These are phyloP conservation scores for Fusarium duplospermum DNA, from an alignment of 2,329 filamentous ascomycete species.

Conservation along the genomic window DNA sequence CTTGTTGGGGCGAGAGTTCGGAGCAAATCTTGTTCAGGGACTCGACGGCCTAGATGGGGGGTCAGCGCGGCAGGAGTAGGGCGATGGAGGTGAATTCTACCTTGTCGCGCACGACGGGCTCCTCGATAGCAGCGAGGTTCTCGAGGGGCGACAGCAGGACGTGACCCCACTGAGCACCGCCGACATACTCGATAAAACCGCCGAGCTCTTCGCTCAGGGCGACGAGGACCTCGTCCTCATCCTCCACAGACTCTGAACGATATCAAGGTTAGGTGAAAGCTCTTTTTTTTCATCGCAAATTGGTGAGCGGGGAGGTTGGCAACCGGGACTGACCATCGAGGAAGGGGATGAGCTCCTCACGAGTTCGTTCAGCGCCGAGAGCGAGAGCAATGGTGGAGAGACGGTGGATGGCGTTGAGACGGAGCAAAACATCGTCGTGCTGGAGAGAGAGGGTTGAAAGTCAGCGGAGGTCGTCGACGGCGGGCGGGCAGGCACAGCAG, in stretches of 20 bases:
- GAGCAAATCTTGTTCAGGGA: slow-evolving; percentile 99
- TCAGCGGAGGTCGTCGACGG: slow-evolving; percentile 43
- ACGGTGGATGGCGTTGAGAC: slow-evolving; percentile 97
- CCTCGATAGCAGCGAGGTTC: slow-evolving; percentile 98
- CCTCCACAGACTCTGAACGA: slow-evolving; percentile 90
- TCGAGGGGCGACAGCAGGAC: slow-evolving; percentile 96
- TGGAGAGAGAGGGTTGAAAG: slow-evolving; percentile 53
- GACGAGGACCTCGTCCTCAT: slow-evolving; percentile 98
- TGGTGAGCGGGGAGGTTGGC: slow-evolving; percentile 29
- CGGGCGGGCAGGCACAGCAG: slow-evolving; percentile 25
- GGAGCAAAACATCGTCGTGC: slow-evolving; percentile 98
- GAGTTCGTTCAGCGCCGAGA: slow-evolving; percentile 93
- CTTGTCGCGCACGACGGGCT: slow-evolving; percentile 98
- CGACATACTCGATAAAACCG: slow-evolving; percentile 97
- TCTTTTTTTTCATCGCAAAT: slow-evolving; percentile 19
- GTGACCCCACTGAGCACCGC: slow-evolving; percentile 92
- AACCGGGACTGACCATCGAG: slow-evolving; percentile 82
- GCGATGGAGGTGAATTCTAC: slow-evolving; percentile 59
- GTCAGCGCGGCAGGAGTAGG: slow-evolving; percentile 3
- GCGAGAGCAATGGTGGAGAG: slow-evolving; percentile 98
- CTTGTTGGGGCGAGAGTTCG: slow-evolving; percentile 88
- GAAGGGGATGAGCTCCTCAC: slow-evolving; percentile 98
- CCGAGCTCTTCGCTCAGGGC: slow-evolving; percentile 97
- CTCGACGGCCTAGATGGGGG: slow-evolving; percentile 81
- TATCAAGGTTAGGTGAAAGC: slow-evolving; percentile 31